A percentile compares a stretch with the other conserved stretches of the same genome.
These are phyloP conservation scores for Liquidambar formosana DNA, from an alignment of 164 flowering plant genomes.

Conservation along the genomic window DNA sequence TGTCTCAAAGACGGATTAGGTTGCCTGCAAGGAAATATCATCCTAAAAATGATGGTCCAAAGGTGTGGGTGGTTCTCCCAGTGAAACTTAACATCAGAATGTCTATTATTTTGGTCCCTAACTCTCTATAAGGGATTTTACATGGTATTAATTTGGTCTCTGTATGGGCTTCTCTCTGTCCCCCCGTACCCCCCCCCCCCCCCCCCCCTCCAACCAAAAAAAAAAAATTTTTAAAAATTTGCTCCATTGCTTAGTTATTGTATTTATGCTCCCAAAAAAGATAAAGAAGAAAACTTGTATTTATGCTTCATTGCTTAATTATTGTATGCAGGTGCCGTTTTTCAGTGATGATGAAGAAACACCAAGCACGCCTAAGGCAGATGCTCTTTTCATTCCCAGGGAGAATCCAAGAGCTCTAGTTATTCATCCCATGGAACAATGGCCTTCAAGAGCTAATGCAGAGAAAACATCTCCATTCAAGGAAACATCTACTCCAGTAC, in stretches of 20 bases:
- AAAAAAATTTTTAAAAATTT: too few relatives aligned
- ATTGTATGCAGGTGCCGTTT: slow-evolving; percentile 71
- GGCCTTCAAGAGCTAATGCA: slow-evolving; percentile 46
- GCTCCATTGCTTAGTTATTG: too few relatives aligned
- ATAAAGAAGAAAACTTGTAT: too few relatives aligned
- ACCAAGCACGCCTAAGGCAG: slow-evolving; percentile 91
- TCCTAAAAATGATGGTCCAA: slow-evolving; percentile 71
- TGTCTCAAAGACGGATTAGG: slow-evolving; percentile 79
- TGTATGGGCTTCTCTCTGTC: too few relatives aligned
- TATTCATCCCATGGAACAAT: slow-evolving; percentile 73
- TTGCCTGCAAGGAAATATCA: slow-evolving; percentile 86
- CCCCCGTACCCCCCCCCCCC: too few relatives aligned
- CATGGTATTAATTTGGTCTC: neutral
- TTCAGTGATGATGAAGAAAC: slow-evolving; percentile 85
- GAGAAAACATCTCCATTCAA: slow-evolving; percentile 50
- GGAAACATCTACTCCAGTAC: slow-evolving; percentile 34
- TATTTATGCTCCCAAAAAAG: too few relatives aligned
- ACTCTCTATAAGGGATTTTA: too few relatives aligned
- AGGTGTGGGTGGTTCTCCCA: slow-evolving; percentile 43
- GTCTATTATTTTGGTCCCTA: too few relatives aligned
- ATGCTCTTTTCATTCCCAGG: slow-evolving; percentile 91
- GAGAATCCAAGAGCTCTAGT: slow-evolving; percentile 94
- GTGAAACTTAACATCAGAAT: neutral
- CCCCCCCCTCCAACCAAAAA: too few relatives aligned
- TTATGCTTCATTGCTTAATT: slow-evolving; percentile 2